These are phyloP conservation scores for Boletellus sp. DNA, from an alignment of 1,284 basidiomycete genomes.

Conservation along the genomic window DNA sequence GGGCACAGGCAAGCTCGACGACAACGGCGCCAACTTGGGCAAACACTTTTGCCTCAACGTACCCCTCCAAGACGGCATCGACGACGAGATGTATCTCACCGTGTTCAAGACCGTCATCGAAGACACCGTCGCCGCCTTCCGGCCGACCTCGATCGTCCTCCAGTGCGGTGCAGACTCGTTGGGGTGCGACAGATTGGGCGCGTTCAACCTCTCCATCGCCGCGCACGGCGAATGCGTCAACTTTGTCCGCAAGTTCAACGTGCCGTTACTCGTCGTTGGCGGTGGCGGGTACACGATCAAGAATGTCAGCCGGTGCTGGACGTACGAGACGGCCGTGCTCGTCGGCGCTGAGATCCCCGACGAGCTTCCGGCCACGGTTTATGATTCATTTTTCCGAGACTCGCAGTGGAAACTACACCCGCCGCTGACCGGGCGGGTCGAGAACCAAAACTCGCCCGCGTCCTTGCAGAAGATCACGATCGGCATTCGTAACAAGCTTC, in stretches of 20 bases:
- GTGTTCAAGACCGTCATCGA: slow-evolving; percentile 97
- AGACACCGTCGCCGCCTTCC: slow-evolving; percentile 87
- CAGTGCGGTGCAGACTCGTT: slow-evolving; percentile 98
- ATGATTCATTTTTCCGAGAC: slow-evolving; percentile 92
- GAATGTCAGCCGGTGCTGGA: slow-evolving; percentile 98
- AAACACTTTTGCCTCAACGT: slow-evolving; percentile 98
- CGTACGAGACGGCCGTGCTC: slow-evolving; percentile 95
- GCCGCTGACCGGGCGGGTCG: slow-evolving; percentile 84
- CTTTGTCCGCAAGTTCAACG: slow-evolving; percentile 88
- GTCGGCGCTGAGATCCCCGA: slow-evolving; percentile 83
- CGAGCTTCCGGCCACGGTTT: slow-evolving; percentile 84
- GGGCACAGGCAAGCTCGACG: slow-evolving; percentile 89
- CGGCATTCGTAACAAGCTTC: slow-evolving; percentile 83
- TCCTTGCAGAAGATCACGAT: slow-evolving; percentile 85
- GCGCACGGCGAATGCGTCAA: slow-evolving; percentile 98
- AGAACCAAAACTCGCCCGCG: slow-evolving; percentile 86
- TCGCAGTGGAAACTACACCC: slow-evolving; percentile 91
- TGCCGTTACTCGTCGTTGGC: slow-evolving; percentile 88
- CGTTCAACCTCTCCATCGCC: slow-evolving; percentile 99
- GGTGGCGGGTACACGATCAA: slow-evolving; percentile 96
- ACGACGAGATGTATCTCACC: slow-evolving; percentile 94
- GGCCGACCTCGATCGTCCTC: slow-evolving; percentile 88
- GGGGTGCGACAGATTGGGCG: slow-evolving; percentile 91
- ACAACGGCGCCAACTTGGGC: slow-evolving; percentile 82
- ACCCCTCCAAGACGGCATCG: slow-evolving; percentile 93